Evolutionary conservation across 495 filamentous ascomycete genomes (phyloP), one percentile per base, ranked within the genome.

Genomic region (Trypethelium eluteriae): DNA sequence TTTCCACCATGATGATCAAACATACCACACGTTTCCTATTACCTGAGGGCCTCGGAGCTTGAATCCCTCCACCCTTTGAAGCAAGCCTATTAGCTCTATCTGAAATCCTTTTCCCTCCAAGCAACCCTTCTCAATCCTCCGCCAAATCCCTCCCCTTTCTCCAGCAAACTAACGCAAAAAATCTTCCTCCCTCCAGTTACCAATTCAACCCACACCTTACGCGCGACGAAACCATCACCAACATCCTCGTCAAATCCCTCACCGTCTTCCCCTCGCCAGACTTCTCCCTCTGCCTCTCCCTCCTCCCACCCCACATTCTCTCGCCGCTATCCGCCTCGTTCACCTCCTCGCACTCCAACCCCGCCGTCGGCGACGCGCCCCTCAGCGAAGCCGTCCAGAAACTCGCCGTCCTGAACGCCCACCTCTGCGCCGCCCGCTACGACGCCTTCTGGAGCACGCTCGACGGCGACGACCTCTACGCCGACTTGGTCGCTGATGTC

Each of bases 171-270:
- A 41, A 9, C 38, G 34, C 35, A 64, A 53, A 34, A 53, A 34
- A 35, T 36, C 53, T 39, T 66, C 69, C 70, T 64, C 38, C 50
- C 53, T 12, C 12, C 72, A 98, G 95, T 67, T 99, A 98, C 86
- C 95, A 99, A 82, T 96, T 99, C 84, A 99, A 99, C 85, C 93
- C 94, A 32, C 92, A 97, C 84, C 92, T 96, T 71, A 86, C 92
- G 78, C 92, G 92, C 78, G 88, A 96, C 72, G 95, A 99, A 80
- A 91, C 90, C 72, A 91, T 92, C 75, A 97, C 95, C 83, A 97
- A 97, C 83, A 88, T 97, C 85, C 91, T 99, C 76, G 90, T 93
- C 80, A 98, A 98, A 85, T 85, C 92, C 66, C 86, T 99, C 73
- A 96, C 93, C 70, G 89, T 96, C 78, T 98, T 99, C 85, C 95